Percentiles rank a stretch among this genome's conserved stretches.
These are phyloP conservation scores for Porcisia hertigi DNA, from an alignment of 208 protist species.

Conservation along the genomic window DNA sequence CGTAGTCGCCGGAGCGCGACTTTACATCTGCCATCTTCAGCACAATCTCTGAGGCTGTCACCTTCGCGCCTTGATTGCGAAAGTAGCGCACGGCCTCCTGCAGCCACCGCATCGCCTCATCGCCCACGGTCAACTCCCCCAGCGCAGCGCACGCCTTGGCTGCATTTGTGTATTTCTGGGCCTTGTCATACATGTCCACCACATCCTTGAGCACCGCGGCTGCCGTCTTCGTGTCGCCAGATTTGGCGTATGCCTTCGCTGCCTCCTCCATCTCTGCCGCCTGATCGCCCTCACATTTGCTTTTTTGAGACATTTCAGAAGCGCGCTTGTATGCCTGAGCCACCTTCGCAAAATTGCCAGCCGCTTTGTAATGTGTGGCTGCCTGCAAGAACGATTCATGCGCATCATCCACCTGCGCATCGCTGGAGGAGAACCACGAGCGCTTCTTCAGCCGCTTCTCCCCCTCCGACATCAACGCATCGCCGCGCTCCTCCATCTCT, in stretches of 20 bases:
- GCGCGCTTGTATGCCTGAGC: conserved; percentile 72
- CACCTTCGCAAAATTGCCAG: conserved; percentile 69
- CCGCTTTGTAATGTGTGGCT: conserved; percentile 82
- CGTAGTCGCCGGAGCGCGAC: conserved; percentile 67
- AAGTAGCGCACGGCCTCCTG: conserved; percentile 71
- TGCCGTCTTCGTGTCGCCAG: conserved; percentile 41
- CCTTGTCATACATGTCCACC: conserved; percentile 67
- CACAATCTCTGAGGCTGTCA: conserved; percentile 67
- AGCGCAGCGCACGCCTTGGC: conserved; percentile 70
- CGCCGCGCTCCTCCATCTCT: conserved; percentile 66
- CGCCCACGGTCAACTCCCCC: conserved; percentile 58
- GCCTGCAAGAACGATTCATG: conserved; percentile 82
- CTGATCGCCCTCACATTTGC: conserved; percentile 66
- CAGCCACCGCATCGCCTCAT: conserved; percentile 71
- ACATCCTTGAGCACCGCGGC: conserved; percentile 39
- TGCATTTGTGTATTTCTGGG: conserved; percentile 62
- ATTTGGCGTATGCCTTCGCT: conserved; percentile 59
- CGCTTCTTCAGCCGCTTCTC: conserved; percentile 77
- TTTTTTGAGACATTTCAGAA: conserved; percentile 67
- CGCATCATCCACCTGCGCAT: conserved; percentile 65
- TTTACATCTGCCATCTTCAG: conserved; percentile 78
- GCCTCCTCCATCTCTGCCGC: conserved; percentile 72
- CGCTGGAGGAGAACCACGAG: conserved; percentile 59
- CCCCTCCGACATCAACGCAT: conserved; percentile 71
- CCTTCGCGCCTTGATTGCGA: conserved; percentile 62